Evolutionary conservation across 2,329 filamentous ascomycete species (phyloP).

Genomic region (Allantophomopsis lycopodina): DNA sequence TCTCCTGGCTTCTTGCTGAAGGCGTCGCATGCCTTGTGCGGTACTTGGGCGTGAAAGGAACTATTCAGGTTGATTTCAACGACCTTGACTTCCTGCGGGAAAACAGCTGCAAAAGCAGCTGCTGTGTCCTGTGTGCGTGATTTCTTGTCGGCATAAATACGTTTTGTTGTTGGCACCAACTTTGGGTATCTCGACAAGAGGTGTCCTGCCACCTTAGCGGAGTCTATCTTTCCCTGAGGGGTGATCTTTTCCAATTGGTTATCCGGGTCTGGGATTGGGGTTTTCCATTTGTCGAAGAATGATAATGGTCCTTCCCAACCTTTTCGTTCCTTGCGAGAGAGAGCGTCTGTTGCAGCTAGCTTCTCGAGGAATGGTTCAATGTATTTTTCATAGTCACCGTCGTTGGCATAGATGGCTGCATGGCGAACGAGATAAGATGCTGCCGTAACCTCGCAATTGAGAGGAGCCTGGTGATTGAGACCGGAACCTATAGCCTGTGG

Average conservation of each 20-base stretch:
- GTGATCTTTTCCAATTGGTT: conserved; percentile 16
- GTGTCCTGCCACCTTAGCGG: conserved; percentile 14
- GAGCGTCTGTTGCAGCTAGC: conserved; percentile 31
- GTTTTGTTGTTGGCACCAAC: conserved; percentile 14
- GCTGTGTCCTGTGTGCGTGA: conserved; percentile 16
- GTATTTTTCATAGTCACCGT: conserved; percentile 42
- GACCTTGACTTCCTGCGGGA: conserved; percentile 14
- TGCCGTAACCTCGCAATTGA: conserved; percentile 33
- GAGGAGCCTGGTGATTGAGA: conserved; percentile 28
- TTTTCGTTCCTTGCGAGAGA: conserved; percentile 7
- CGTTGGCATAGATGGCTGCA: conserved; percentile 45
- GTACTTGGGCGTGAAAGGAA: conserved; percentile 20
- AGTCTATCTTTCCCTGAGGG: conserved; percentile 14
- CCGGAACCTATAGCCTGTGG: conserved; percentile 17
- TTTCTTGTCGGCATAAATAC: conserved; percentile 16
- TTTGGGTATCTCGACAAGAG: conserved; percentile 13
- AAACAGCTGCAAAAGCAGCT: conserved; percentile 11
- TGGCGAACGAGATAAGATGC: conserved; percentile 44
- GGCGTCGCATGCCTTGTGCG: conserved; percentile 44
- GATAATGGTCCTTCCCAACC: conserved; percentile 13
- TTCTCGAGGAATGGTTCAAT: conserved; percentile 43
- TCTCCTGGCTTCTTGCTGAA: conserved; percentile 22
- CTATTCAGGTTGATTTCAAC: conserved; percentile 35
- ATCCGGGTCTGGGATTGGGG: conserved; percentile 15
- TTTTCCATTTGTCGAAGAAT: conserved; percentile 15